Conservation (phyloP, 768 basidiomycete species). For the Suillus fuscotomentosus region DNA sequence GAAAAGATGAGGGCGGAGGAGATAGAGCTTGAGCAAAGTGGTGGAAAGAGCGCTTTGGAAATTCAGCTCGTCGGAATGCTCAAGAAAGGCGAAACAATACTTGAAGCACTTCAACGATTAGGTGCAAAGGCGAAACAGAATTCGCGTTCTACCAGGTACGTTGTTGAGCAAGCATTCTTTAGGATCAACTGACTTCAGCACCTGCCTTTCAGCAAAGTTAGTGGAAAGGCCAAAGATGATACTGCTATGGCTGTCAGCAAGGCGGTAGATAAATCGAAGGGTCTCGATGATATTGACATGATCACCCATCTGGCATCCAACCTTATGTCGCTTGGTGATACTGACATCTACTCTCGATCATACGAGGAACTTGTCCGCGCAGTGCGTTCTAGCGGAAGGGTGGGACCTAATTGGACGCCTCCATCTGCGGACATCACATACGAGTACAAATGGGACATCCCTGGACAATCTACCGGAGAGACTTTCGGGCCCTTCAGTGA, state of each 20-base stretch:
- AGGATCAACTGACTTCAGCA: conserved; percentile 3
- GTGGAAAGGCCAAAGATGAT: conserved; percentile 30
- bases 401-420: conserved; percentile 69
- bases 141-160: conserved; percentile 24
- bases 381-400: conserved; percentile 69
- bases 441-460: conserved; percentile 79
- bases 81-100: conserved; percentile 87
- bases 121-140: conserved; percentile 64
- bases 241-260: conserved; percentile 55
- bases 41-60: conserved; percentile 63
- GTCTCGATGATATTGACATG: conserved; percentile 61
- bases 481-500: conserved; percentile 80
- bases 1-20: conserved; percentile 74
- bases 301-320: conserved; percentile 88
- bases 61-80: conserved; percentile 69
- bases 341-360: conserved; percentile 82
- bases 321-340: conserved; percentile 83
- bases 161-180: not conserved
- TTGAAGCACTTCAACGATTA: conserved; percentile 85
- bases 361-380: conserved; percentile 82
- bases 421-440: conserved; percentile 74
- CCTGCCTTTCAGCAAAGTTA: conserved; percentile 19
- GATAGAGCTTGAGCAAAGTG: conserved; percentile 64
- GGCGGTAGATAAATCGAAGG: conserved; percentile 20
- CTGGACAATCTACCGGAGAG: conserved; percentile 47